These are phyloP conservation scores for Tetrapisispora nanseiensis DNA, from an alignment of 805 yeast genomes.

Conservation along the genomic window DNA sequence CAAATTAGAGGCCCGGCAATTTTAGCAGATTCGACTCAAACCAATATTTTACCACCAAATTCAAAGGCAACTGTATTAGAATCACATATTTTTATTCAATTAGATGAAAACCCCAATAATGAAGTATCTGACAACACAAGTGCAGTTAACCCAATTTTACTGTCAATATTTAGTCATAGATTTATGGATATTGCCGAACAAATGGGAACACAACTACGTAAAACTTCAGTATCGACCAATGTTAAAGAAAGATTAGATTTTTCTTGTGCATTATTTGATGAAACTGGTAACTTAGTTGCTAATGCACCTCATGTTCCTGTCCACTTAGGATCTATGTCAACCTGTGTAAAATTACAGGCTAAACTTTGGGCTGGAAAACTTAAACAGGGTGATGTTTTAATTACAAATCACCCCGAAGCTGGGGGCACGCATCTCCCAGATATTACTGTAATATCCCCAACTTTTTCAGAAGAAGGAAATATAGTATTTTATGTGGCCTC, in stretches of 20 bases:
- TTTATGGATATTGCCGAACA: constrained; percentile 89
- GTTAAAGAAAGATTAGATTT: constrained; percentile 78
- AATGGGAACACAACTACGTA: constrained; percentile 73
- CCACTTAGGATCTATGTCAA: constrained; percentile 79
- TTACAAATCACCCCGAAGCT: constrained; percentile 70
- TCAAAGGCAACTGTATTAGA: constrained; percentile 46
- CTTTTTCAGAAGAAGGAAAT: constrained; percentile 46
- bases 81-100: constrained; percentile 49
- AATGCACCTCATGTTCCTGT: constrained; percentile 88
- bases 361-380: constrained; percentile 54
- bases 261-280: constrained; percentile 74
- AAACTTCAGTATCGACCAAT: constrained; percentile 72
- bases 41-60: constrained; percentile 60
- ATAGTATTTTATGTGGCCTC: constrained; percentile 85
- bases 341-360: constrained; percentile 62
- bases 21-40: constrained; percentile 72
- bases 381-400: constrained; percentile 63
- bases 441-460: constrained; percentile 88
- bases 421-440: constrained; percentile 90
- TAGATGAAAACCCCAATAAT: constrained; percentile 7
- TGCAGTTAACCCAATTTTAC: constrained; percentile 53
- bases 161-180: constrained; percentile 72
- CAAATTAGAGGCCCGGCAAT: constrained; percentile 61
- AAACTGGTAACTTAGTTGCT: constrained; percentile 70
- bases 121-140: neutral